Evolutionary conservation across 768 basidiomycete genomes (phyloP).

Genomic region (Mycena leptocephala): DNA sequence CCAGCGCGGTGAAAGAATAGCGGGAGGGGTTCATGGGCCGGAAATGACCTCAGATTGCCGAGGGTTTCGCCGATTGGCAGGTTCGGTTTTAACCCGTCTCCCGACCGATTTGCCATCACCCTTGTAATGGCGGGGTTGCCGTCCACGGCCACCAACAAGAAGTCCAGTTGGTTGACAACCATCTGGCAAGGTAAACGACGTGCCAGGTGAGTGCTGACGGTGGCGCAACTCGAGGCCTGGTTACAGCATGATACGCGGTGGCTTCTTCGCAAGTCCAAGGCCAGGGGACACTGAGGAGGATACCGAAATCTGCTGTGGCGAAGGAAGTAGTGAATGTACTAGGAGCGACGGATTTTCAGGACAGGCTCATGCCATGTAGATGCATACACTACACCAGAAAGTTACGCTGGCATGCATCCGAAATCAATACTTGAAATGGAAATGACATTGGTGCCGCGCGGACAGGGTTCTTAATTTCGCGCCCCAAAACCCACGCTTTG

Average conservation of each 20-base stretch:
- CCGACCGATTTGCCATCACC: too few species aligned
- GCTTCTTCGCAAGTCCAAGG: not conserved
- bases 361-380: not conserved
- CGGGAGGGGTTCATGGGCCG: too few species aligned
- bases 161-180: too few species aligned
- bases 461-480: not conserved
- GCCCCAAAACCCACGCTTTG: constrained; percentile 19
- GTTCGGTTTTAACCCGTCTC: too few species aligned
- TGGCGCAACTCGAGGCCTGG: not conserved
- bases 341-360: not conserved
- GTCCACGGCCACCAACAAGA: not conserved
- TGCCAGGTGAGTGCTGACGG: not conserved
- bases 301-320: not conserved
- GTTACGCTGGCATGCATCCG: not conserved
- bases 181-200: not conserved
- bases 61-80: too few species aligned
- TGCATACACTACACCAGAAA: not conserved
- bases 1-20: too few species aligned
- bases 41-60: too few species aligned
- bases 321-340: not conserved
- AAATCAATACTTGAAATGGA: not conserved
- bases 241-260: not conserved
- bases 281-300: not conserved
- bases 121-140: not conserved
- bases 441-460: constrained; percentile 8